Evolutionary conservation across 164 flowering plant genomes (phyloP).

Genomic region (Cinnamomum chago): DNA sequence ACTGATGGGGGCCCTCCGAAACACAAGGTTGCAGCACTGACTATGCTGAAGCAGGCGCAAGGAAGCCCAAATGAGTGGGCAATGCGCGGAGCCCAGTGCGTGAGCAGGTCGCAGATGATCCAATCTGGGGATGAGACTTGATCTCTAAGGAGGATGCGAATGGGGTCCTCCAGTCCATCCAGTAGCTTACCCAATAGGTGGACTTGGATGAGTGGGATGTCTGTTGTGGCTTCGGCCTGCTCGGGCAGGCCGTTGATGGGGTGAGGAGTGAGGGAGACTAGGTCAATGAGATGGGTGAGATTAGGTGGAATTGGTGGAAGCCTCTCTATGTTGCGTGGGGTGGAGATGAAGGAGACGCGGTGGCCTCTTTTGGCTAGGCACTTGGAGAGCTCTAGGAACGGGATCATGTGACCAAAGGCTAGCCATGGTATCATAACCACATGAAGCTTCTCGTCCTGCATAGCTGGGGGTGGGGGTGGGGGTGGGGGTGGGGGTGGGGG

Average conservation of each 20-base stretch:
- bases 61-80: conserved; percentile 3
- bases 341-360: conserved; percentile 8
- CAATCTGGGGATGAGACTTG: conserved; percentile 17
- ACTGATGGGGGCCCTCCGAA: conserved; percentile 7
- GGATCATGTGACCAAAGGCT: conserved; percentile 15
- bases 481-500: fast-evolving
- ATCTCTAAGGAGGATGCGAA: not conserved
- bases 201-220: conserved; percentile 20
- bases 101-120: conserved; percentile 18
- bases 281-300: not conserved
- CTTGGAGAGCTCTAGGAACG: conserved; percentile 11
- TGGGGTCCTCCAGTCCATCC: conserved; percentile 23
- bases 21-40: not conserved
- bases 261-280: conserved; percentile 32
- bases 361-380: conserved; percentile 8
- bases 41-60: not conserved
- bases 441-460: not conserved
- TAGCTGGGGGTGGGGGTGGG: too few relatives aligned
- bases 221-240: conserved; percentile 39
- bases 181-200: conserved; percentile 22
- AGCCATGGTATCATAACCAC: conserved; percentile 4
- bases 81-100: conserved; percentile 8
- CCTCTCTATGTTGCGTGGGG: conserved; percentile 14
- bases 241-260: conserved; percentile 19
- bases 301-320: conserved; percentile 4